Percentiles rank a stretch among this genome's conserved stretches.
Conservation (phyloP, 2,329 filamentous ascomycete species). For the Aspergillaceae sp. region DNA sequence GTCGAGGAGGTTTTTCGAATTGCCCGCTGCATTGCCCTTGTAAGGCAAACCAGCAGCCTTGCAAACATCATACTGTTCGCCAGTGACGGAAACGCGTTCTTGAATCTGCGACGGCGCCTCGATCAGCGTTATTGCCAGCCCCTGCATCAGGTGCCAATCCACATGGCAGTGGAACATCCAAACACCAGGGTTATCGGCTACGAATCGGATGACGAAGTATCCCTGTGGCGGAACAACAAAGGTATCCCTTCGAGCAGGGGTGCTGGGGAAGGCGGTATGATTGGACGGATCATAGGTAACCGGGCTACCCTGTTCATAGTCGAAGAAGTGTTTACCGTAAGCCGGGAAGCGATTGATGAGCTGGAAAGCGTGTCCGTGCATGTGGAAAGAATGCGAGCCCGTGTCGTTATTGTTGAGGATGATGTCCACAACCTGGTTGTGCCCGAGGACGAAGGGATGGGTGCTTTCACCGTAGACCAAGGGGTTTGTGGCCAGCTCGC, state of each 20-base stretch:
- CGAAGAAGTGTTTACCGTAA: slow-evolving; percentile 15
- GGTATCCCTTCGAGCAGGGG: slow-evolving; percentile 44
- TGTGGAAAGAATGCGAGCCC: slow-evolving; percentile 62
- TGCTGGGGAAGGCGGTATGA: slow-evolving; percentile 22
- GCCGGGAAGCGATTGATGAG: slow-evolving; percentile 30
- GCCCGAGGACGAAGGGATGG: slow-evolving; percentile 56
- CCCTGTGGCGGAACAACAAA: slow-evolving; percentile 44
- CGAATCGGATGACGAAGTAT: slow-evolving; percentile 45
- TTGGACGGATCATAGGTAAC: slow-evolving; percentile 18
- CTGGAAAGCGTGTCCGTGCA: slow-evolving; percentile 72
- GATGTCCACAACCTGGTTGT: slow-evolving; percentile 40
- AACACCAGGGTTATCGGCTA: slow-evolving; percentile 42
- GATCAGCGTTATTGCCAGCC: slow-evolving; percentile 45
- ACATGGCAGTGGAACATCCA: slow-evolving; percentile 42
- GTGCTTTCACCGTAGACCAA: slow-evolving; percentile 56
- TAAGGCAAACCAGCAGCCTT: background rate
- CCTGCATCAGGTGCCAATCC: slow-evolving; percentile 44
- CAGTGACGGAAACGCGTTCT: background rate
- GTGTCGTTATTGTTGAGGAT: slow-evolving; percentile 32
- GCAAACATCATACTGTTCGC: background rate
- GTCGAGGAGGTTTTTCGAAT: background rate
- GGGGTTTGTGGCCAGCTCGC: slow-evolving; percentile 47
- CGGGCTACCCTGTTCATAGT: too few relatives aligned
- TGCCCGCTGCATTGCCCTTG: background rate
- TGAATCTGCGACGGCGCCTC: slow-evolving; percentile 35